phyloP scores from a whole-genome alignment of 2,329 filamentous ascomycete species.

The Monosporascus sp. region DNA sequence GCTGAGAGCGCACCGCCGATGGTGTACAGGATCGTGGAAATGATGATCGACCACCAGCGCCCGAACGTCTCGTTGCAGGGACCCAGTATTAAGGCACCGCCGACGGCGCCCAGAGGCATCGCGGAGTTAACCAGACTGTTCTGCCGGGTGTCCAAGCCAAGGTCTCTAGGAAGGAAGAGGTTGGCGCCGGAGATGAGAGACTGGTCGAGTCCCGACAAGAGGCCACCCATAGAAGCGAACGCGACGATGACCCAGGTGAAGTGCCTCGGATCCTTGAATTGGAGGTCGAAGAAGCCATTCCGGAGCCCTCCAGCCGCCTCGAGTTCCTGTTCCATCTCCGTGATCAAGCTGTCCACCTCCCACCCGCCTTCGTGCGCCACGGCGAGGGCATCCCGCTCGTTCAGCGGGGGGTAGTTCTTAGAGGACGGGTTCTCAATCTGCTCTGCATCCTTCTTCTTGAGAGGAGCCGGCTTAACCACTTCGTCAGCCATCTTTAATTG shows the following conservation, averaged over 20 bases:
- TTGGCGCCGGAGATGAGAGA: constrained; percentile 68
- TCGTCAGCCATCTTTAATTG: constrained; percentile 8
- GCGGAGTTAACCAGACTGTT: constrained; percentile 64
- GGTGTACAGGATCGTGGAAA: constrained; percentile 65
- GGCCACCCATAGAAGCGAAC: constrained; percentile 70
- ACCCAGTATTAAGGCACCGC: constrained; percentile 61
- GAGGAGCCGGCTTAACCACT: constrained; percentile 1
- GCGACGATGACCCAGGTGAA: constrained; percentile 65
- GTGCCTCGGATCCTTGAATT: constrained; percentile 55
- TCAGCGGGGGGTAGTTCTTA: constrained; percentile 15
- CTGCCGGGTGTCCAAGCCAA: constrained; percentile 49
- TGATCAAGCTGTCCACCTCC: constrained; percentile 35
- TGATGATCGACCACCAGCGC: constrained; percentile 62
- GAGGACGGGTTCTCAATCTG: constrained; percentile 19
- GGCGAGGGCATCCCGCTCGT: constrained; percentile 30
- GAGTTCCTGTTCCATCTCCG: constrained; percentile 37
- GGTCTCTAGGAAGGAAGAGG: constrained; percentile 56
- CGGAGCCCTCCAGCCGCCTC: constrained; percentile 22
- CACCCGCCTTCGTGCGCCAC: constrained; percentile 28
- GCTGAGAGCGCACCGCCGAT: constrained; percentile 64
- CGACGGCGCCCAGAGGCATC: constrained; percentile 68
- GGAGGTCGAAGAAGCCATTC: constrained; percentile 45
- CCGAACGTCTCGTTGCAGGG: constrained; percentile 65
- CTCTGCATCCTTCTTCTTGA: constrained; percentile 5
- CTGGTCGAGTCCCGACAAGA: constrained; percentile 68